phyloP scores from a whole-genome alignment of 306 rosid genomes.

The Ceratonia siliqua region DNA sequence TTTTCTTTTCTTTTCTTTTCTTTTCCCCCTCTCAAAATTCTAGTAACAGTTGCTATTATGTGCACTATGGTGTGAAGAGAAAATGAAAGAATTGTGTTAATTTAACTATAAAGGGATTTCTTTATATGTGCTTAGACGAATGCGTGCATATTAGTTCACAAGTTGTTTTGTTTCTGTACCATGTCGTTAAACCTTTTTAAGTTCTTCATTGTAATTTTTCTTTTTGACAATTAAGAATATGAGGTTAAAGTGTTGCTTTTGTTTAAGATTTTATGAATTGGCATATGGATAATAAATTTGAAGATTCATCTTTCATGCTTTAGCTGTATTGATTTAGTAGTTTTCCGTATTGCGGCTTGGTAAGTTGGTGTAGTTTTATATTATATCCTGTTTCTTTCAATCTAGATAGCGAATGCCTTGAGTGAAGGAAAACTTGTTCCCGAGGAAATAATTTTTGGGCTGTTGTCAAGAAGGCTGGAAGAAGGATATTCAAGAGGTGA shows the following conservation, averaged over 20 bases:
- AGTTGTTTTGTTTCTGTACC: neutral
- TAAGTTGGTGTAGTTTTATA: neutral
- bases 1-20: neutral
- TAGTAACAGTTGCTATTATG: neutral
- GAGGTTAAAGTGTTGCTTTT: neutral
- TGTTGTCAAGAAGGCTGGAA: constrained; percentile 73
- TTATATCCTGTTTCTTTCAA: neutral
- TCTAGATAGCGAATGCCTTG: constrained; percentile 80
- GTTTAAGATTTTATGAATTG: neutral
- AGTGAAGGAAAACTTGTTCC: constrained; percentile 78
- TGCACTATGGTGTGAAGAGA: neutral
- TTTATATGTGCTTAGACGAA: neutral
- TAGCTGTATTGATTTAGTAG: neutral
- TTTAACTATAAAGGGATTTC: neutral
- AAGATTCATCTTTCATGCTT: neutral
- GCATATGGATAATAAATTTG: neutral
- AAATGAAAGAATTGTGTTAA: no score
- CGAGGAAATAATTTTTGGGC: constrained; percentile 68
- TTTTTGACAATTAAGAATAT: neutral
- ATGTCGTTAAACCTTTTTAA: neutral
- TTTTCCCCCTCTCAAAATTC: neutral
- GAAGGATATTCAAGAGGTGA: constrained; percentile 85
- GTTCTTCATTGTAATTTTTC: neutral
- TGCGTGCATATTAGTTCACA: neutral
- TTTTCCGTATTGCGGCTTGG: no score